Conservation (phyloP, 2,329 filamentous ascomycete species). For the Aspergillus viridinutans region DNA sequence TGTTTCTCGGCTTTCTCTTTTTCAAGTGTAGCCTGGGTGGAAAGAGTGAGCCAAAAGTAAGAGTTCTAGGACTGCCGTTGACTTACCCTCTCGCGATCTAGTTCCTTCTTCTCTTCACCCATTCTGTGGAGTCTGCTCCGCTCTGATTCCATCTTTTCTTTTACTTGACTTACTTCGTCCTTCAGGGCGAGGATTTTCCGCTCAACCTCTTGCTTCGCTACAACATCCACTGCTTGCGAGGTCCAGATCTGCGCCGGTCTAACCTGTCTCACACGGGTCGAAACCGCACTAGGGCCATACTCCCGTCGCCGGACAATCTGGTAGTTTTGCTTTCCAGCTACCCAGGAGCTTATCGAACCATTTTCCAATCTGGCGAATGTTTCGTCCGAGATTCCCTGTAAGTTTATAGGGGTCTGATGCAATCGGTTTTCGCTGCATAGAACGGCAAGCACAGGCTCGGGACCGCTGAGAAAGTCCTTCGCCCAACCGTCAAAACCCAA, state of each 20-base stretch:
- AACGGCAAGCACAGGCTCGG: constrained; percentile 79
- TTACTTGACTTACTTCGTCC: constrained; percentile 35
- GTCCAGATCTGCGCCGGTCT: constrained; percentile 66
- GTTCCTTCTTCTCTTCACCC: constrained; percentile 16
- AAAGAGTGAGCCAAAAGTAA: constrained; percentile 9
- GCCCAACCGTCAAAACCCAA: constrained; percentile 76
- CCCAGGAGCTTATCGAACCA: constrained; percentile 62
- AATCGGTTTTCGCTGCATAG: constrained; percentile 70
- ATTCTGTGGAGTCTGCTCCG: constrained; percentile 20
- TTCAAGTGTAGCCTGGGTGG: constrained; percentile 31
- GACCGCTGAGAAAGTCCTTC: constrained; percentile 73
- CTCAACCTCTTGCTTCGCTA: constrained; percentile 56
- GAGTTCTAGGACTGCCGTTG: not conserved
- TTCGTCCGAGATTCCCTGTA: constrained; percentile 59
- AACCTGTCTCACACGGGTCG: constrained; percentile 63
- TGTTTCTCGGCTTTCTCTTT: constrained; percentile 66
- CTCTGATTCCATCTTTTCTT: constrained; percentile 28
- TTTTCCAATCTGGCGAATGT: constrained; percentile 64
- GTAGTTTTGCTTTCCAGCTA: constrained; percentile 63
- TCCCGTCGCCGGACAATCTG: constrained; percentile 68
- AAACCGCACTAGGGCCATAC: constrained; percentile 70
- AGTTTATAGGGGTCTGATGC: constrained; percentile 63
- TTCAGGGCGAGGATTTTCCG: constrained; percentile 45
- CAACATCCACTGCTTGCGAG: constrained; percentile 65
- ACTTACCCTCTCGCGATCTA: constrained; percentile 43